Evolutionary conservation across 345 rosid species (phyloP), one percentile per base, ranked within the genome.

Genomic region (Populus ilicifolia): DNA sequence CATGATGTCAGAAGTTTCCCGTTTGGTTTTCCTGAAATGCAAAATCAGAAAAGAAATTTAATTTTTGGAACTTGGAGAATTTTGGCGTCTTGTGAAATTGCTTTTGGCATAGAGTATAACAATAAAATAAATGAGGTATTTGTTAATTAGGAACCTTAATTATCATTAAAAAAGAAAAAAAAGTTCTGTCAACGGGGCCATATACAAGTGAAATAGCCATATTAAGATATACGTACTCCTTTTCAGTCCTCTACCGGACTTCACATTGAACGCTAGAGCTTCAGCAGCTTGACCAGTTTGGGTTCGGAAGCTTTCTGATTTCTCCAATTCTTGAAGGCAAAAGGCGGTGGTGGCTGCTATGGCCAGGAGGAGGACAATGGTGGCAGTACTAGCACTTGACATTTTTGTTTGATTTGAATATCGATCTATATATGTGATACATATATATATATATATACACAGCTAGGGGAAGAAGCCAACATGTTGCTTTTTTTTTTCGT

Each of bases 1-100:
- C 91, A 90, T 16, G 91, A 85, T 25, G 77, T 78, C 74, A 92
- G 71, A 67, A 86, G 78, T 73, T 89, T 88, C 10, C 76, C 85
- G 8, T 69, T 82, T 17, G 17, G 52, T 14, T 46, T 46, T 46
- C 52, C 18, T 46, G 52, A 46, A 14, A 46, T 46, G 18, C 52
- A 46, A 14, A 46, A 46, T 46, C 18, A 46, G 18, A 14, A 46
- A 46, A 14, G 18, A 46, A 46, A 46, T 12, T 46, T 46, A 46
- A 46, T 0, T 4, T 12, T 41, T 10, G 44, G 13, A 41, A 41
- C 11, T 10, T 10, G 44, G 44, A 41, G 44, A 10, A 10, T 10
- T 41, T 2, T 41, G 44, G 44, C 44, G 44, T 10, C 44, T 41
- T 41, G 10, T 10, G 44, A 41, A 41, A 41, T 41, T 46, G 50